Evolutionary conservation across 73 alveolate genomes (phyloP), one percentile per base, ranked within the genome.

Genomic region (Blepharisma stoltei): DNA sequence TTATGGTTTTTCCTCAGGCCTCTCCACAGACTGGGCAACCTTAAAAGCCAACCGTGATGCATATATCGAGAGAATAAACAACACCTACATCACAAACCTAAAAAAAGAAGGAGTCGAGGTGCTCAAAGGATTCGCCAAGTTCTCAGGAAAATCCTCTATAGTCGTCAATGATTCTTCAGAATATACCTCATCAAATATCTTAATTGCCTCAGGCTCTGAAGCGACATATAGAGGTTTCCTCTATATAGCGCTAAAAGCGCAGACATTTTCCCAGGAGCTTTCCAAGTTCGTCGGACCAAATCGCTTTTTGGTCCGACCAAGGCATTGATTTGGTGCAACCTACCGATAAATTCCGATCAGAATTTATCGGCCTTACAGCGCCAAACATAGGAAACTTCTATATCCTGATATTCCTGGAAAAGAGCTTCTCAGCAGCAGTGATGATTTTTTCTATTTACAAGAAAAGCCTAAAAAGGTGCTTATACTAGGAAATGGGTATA

Each of bases 401-500:
- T n/a, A 67, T 70, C 89, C 86, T 0, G 93, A 93, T 54, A 78
- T 65, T 43, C 94, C 91, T 52, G 97, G 98, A 18, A 82, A 46
- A 44, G 95, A 92, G 76, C 81, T 44, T 68, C 84, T 96, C 50
- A 90, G 89, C 54, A 86, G 90, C 54, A 82, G 96, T 54, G 99
- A 96, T 86, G 98, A 89, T 82, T 79, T 96, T 73, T 95, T 96
- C 77, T 91, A 83, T 6, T 46, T 89, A 49, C 88, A 87, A 52
- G 90, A 92, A 54, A 86, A 94, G 6, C 99, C 99, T 0, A 93
- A 97, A 76, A 87, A 83, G 32, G 86, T 94, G 23, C 78, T 93
- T 6, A 96, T 96, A 41, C 76, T 95, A 23, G 99, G 99, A 25
- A 98, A 97, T n/a, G 98, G 99, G 6, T 96, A 96, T 82, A 92